These are phyloP conservation scores for Rhizopus arrhizus DNA, from an alignment of 371 early-diverging fungal species.

Conservation along the genomic window DNA sequence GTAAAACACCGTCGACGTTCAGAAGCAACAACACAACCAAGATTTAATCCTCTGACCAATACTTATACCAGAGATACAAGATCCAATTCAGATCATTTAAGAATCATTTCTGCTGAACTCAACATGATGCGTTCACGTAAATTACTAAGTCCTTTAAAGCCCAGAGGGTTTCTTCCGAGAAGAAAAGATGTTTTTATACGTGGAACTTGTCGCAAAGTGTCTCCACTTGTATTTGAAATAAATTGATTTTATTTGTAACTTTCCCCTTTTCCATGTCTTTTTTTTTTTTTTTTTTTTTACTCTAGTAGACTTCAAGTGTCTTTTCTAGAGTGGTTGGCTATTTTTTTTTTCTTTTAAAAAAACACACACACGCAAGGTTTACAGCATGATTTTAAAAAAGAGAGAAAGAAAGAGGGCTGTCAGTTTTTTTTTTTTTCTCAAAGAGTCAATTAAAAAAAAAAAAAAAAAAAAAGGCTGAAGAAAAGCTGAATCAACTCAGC, in stretches of 20 bases:
- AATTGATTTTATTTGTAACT: not conserved
- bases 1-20: slow-evolving; percentile 41
- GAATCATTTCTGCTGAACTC: slow-evolving; percentile 63
- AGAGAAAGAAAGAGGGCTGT: no score
- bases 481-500: no score
- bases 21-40: slow-evolving; percentile 53
- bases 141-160: slow-evolving; percentile 59
- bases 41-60: slow-evolving; percentile 52
- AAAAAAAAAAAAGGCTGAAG: no score
- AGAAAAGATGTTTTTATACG: slow-evolving; percentile 54
- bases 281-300: not conserved
- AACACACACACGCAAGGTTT: not conserved
- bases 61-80: slow-evolving; percentile 59
- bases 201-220: slow-evolving; percentile 33
- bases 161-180: slow-evolving; percentile 59
- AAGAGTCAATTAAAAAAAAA: no score
- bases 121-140: slow-evolving; percentile 62
- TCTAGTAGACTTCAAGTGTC: not conserved
- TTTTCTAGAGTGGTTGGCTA: no score
- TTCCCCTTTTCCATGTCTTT: not conserved
- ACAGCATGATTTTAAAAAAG: no score
- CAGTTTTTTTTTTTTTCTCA: no score
- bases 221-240: slow-evolving; percentile 25
- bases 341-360: no score
- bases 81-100: slow-evolving; percentile 60